A percentile compares a stretch with the other conserved stretches of the same genome.
These are phyloP conservation scores for Aegilops longissima DNA, from an alignment of 176 grass and related monocot genomes.

Conservation along the genomic window DNA sequence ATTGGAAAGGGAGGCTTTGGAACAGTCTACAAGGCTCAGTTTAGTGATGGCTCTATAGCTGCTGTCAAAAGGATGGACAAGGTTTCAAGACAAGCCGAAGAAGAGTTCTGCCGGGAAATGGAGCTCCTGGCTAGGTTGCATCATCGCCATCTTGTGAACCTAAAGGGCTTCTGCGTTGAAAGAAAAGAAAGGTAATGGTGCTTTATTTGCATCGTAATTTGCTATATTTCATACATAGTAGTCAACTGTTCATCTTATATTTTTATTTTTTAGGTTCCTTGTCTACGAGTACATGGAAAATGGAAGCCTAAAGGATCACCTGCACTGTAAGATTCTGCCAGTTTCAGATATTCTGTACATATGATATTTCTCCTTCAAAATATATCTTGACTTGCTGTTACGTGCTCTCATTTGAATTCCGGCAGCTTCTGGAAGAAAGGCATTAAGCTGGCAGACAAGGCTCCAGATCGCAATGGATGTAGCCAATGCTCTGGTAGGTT, in stretches of 20 bases:
- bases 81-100: slow-evolving; percentile 89
- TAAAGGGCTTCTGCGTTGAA: slow-evolving; percentile 90
- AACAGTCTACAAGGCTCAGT: slow-evolving; percentile 85
- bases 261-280: slow-evolving; percentile 65
- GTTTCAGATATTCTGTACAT: slow-evolving; percentile 16
- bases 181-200: slow-evolving; percentile 69
- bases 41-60: slow-evolving; percentile 65
- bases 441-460: slow-evolving; percentile 74
- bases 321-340: slow-evolving; percentile 63
- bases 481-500: slow-evolving; percentile 91
- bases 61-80: slow-evolving; percentile 98
- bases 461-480: slow-evolving; percentile 88
- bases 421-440: slow-evolving; percentile 64
- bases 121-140: slow-evolving; percentile 94
- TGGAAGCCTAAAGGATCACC: slow-evolving; percentile 94
- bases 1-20: slow-evolving; percentile 99
- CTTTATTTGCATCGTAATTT: not conserved
- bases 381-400: slow-evolving; percentile 6
- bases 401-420: slow-evolving; percentile 14
- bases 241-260: not conserved
- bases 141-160: slow-evolving; percentile 92
- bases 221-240: not conserved
- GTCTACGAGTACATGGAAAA: slow-evolving; percentile 99
- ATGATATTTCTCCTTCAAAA: not conserved
- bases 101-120: slow-evolving; percentile 95